Conservation (phyloP, 352 stramenopile genomes). For the Globisporangium ultimum region DNA sequence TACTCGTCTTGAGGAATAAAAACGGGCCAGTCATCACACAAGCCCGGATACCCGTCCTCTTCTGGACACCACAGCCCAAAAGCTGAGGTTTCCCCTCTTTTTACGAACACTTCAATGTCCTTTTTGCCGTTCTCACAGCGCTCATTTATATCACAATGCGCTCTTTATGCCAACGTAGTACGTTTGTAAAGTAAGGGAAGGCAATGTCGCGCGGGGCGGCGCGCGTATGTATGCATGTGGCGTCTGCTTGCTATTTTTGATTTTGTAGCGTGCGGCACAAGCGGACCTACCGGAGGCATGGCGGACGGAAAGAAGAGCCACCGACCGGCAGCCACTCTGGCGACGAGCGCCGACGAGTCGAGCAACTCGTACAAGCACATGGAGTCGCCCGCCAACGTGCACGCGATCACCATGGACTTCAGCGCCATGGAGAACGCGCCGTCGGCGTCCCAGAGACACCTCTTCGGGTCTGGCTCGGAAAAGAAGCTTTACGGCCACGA, state of each 20-base stretch:
- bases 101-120: too few relatives aligned
- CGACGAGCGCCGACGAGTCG: constrained; percentile 4
- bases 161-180: too few relatives aligned
- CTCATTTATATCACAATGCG: too few relatives aligned
- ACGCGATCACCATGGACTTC: constrained; percentile 41
- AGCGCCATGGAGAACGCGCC: constrained; percentile 32
- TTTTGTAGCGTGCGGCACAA: not conserved
- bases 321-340: not conserved
- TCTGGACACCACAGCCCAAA: too few relatives aligned
- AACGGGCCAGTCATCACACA: too few relatives aligned
- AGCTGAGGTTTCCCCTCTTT: too few relatives aligned
- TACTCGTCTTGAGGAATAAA: not conserved
- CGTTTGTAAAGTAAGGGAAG: too few relatives aligned
- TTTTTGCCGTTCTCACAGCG: too few relatives aligned
- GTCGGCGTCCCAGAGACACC: constrained; percentile 21
- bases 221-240: not conserved
- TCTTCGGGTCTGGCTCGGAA: constrained; percentile 22
- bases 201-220: too few relatives aligned
- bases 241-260: not conserved
- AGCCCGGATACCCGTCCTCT: too few relatives aligned
- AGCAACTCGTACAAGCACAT: constrained; percentile 36
- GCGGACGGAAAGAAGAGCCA: too few relatives aligned
- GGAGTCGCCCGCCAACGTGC: constrained; percentile 26
- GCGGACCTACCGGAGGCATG: not conserved
- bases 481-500: constrained; percentile 74